Base-by-base conservation (phyloP, 257 asterid species). In the Gynochthodes officinalis region DNA sequence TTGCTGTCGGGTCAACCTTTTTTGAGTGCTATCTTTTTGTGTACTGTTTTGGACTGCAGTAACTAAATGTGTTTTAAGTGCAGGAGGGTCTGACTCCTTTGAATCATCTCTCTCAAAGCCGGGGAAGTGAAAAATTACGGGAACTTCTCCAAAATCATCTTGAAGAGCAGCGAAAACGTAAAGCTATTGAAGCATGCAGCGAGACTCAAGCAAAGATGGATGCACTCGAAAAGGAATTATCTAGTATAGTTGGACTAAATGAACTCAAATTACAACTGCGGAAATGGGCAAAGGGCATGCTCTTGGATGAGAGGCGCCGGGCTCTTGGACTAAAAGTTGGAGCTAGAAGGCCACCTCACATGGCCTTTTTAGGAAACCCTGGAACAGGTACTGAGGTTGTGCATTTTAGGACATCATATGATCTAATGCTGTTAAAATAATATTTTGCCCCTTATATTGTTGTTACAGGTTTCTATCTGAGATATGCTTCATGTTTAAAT, bases 331-430 rank as follows among this genome's bases (percentile, higher is more conserved):
- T 91, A 43, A 84, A 85, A 80, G 88, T 92, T 71, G 96, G 95
- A 50, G 73, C 90, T 66, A 85, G 97, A 87, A 86, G 90, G 81
- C 95, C 90, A n/a, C 97, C 97, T 66, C 97, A 91, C 81, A 88
- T 94, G 97, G 99, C 97, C 73, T 94, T 94, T 75, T 92, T 94
- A 46, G 99, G 99, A 62, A 94, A 91, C 80, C 97, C 99, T 27
- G 98, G 99, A 78, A 94, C 97, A 79, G 99, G 97, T 89, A 39
- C 40, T 18, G 32, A 70, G 35, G 19, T 16, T 2, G 7, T 11
- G 1, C 30, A 21, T 30, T 62, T 33, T 49, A 28, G 27, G 27
- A 9, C 7, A 10, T 33, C 16, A 46, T 4, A 15, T 44, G 3
- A 32, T 48, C 72, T 49, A 19, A 12, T 16, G 19, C 3, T n/a